These are phyloP conservation scores for Corinectria fuckeliana DNA, from an alignment of 2,329 filamentous ascomycete species.

Conservation along the genomic window DNA sequence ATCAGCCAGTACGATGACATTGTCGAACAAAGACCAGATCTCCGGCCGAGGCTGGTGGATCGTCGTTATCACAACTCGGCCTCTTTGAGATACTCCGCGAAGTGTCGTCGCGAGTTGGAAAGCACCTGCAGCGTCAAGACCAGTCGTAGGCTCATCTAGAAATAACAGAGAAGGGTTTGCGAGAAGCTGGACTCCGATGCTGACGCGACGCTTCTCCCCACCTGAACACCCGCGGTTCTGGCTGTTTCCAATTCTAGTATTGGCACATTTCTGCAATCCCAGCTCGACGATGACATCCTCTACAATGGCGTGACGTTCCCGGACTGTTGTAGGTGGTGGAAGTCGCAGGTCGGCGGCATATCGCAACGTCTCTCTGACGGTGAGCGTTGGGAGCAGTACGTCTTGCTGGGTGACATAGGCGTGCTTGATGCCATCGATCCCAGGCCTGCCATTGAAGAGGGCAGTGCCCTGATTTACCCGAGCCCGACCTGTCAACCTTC, in stretches of 20 bases:
- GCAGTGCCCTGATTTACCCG: slow-evolving; percentile 58
- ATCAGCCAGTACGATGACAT: slow-evolving; percentile 69
- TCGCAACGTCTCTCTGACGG: slow-evolving; percentile 73
- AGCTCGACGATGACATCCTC: slow-evolving; percentile 77
- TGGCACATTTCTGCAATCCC: slow-evolving; percentile 75
- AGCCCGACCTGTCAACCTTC: slow-evolving; percentile 63
- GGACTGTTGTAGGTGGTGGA: slow-evolving; percentile 63
- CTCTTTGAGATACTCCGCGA: slow-evolving; percentile 68
- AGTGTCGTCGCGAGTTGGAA: slow-evolving; percentile 74
- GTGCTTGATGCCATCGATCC: slow-evolving; percentile 60
- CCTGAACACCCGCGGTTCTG: slow-evolving; percentile 76
- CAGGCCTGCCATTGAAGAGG: slow-evolving; percentile 64
- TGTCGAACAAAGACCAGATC: slow-evolving; percentile 81
- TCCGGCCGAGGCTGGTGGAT: slow-evolving; percentile 79
- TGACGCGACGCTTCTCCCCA: slow-evolving; percentile 76
- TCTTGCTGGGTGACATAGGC: slow-evolving; percentile 81
- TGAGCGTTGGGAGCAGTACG: slow-evolving; percentile 73
- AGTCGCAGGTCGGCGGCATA: slow-evolving; percentile 76
- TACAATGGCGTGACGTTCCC: slow-evolving; percentile 67
- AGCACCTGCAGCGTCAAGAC: slow-evolving; percentile 76
- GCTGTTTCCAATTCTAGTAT: slow-evolving; percentile 73
- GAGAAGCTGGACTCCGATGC: slow-evolving; percentile 77
- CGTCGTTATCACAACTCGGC: slow-evolving; percentile 72
- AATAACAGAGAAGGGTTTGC: slow-evolving; percentile 78
- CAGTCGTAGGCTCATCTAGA: slow-evolving; percentile 78